A percentile compares a stretch with the other conserved stretches of the same genome.
These are phyloP conservation scores for Coprinopsis cinerea DNA, from an alignment of 768 basidiomycete genomes.

Conservation along the genomic window DNA sequence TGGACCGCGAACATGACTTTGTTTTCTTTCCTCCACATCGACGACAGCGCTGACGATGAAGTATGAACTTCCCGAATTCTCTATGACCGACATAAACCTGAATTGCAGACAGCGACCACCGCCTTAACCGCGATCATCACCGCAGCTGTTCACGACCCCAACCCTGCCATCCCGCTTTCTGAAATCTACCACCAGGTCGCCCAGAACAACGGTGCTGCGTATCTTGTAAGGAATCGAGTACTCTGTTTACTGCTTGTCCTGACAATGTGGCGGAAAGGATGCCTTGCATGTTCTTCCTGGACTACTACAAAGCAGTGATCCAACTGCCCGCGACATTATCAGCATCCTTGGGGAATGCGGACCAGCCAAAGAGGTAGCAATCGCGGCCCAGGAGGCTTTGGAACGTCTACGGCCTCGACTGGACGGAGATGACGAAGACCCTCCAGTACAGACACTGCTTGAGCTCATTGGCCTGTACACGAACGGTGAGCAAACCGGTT, in stretches of 20 bases:
- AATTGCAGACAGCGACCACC: neutral
- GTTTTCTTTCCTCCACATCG: conserved; percentile 1
- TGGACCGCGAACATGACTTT: neutral
- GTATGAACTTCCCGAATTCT: neutral
- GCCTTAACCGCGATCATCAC: conserved; percentile 8
- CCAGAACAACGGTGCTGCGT: neutral
- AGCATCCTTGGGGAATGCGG: conserved; percentile 34
- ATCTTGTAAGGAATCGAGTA: neutral
- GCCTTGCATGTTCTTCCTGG: conserved; percentile 37
- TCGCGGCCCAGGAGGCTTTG: conserved; percentile 39
- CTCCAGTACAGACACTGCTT: conserved; percentile 26
- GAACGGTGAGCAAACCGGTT: conserved; percentile 25
- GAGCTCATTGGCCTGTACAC: conserved; percentile 33
- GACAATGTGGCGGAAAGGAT: conserved; percentile 26
- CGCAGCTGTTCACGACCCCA: conserved; percentile 1
- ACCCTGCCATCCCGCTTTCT: neutral
- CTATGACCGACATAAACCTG: neutral
- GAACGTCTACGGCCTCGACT: conserved; percentile 29
- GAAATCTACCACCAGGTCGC: conserved; percentile 1
- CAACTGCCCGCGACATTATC: conserved; percentile 33
- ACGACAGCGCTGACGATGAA: conserved; percentile 6
- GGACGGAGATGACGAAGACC: conserved; percentile 22
- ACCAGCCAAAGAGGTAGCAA: conserved; percentile 40
- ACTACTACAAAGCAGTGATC: conserved; percentile 32
- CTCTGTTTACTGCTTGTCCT: neutral